Percentiles rank a stretch among this genome's conserved stretches.
Evolutionary conservation across 2,329 filamentous ascomycete species (phyloP).

Genomic region (Colletotrichum simmondsii): DNA sequence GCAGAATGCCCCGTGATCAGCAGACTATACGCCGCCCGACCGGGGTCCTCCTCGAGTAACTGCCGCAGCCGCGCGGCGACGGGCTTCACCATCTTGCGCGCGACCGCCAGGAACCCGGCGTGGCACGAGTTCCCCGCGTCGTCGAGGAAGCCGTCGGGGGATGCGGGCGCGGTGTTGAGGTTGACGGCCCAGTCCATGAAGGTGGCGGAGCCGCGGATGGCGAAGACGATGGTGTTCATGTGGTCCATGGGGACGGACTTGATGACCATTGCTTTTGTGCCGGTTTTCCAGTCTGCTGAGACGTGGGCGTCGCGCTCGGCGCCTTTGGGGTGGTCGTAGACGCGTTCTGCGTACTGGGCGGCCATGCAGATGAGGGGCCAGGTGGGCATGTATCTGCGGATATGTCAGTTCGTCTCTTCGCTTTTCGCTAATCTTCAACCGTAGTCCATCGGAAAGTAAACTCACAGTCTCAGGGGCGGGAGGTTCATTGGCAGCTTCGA

Average conservation of each 20-base stretch:
- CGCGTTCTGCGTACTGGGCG: constrained; percentile 79
- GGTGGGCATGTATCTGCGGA: constrained; percentile 74
- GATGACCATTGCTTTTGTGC: constrained; percentile 88
- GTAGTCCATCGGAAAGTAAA: no score
- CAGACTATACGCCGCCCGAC: constrained; percentile 73
- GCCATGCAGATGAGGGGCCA: constrained; percentile 84
- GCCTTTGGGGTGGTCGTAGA: constrained; percentile 74
- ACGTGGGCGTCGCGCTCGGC: constrained; percentile 76
- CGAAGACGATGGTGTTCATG: constrained; percentile 83
- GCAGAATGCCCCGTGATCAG: constrained; percentile 89
- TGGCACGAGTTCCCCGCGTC: constrained; percentile 83
- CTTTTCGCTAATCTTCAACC: no score
- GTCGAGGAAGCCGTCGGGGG: constrained; percentile 78
- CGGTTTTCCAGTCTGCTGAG: constrained; percentile 75
- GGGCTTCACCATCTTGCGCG: constrained; percentile 78
- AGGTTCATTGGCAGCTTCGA: constrained; percentile 77
- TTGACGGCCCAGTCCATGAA: constrained; percentile 92
- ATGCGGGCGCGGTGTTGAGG: constrained; percentile 73
- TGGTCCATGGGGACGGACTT: constrained; percentile 84
- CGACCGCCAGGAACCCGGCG: constrained; percentile 81
- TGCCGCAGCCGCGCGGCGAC: constrained; percentile 77
- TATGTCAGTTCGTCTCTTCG: no score
- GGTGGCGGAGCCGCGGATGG: constrained; percentile 82
- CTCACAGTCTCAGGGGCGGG: constrained; percentile 74
- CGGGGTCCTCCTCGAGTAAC: constrained; percentile 78